phyloP scores from a whole-genome alignment of 1,284 basidiomycete species.

The Ustilago sp. region DNA sequence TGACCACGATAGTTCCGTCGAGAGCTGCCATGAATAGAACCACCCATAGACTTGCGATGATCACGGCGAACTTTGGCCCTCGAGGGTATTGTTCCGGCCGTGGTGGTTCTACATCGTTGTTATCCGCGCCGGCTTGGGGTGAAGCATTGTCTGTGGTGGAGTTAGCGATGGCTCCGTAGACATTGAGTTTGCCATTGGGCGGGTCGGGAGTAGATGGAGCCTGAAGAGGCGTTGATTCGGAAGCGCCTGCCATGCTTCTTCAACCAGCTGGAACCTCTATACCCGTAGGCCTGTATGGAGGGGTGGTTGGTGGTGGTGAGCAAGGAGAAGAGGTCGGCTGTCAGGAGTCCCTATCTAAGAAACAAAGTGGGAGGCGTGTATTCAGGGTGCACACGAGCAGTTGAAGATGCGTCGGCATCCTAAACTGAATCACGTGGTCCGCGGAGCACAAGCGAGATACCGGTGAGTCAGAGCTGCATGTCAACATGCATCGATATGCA shows the following conservation, averaged over 20 bases:
- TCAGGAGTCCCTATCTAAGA: not conserved
- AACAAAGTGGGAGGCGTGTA: not conserved
- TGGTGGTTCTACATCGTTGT: not conserved
- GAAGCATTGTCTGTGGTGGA: slow-evolving; percentile 12
- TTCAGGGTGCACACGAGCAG: slow-evolving; percentile 16
- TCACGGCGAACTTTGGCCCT: slow-evolving; percentile 56
- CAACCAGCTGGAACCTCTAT: not conserved
- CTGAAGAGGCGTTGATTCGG: slow-evolving; percentile 29
- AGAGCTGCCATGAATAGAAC: slow-evolving; percentile 64
- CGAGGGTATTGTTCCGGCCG: slow-evolving; percentile 10
- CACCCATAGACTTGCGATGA: slow-evolving; percentile 64
- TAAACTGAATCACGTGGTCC: too few species aligned
- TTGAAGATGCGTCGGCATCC: too few species aligned
- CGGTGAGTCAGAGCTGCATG: too few species aligned
- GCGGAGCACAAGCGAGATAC: too few species aligned
- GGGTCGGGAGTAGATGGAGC: not conserved
- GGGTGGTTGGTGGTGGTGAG: not conserved
- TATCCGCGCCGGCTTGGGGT: not conserved
- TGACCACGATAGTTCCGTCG: slow-evolving; percentile 67
- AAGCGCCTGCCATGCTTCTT: slow-evolving; percentile 20
- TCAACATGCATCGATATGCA: too few species aligned
- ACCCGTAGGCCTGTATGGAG: not conserved
- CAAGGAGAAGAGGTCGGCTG: not conserved
- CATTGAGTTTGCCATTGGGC: not conserved
- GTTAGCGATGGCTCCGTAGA: slow-evolving; percentile 19